Evolutionary conservation across 345 rosid species (phyloP).

Genomic region (Citrus inodora): DNA sequence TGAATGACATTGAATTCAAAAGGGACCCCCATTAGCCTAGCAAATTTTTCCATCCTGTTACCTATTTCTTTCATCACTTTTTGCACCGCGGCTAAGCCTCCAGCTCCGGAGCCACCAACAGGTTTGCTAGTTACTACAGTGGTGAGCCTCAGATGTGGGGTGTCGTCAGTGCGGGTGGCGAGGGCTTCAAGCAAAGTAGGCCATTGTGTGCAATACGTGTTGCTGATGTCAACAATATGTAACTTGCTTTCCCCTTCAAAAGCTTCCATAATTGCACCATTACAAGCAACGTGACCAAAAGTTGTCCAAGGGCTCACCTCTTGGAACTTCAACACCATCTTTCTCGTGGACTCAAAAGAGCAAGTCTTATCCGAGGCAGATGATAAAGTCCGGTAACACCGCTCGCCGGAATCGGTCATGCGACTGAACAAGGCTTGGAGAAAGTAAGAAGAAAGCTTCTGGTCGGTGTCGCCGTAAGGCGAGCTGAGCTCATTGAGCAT

Average conservation of each 20-base stretch:
- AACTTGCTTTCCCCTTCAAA: slow-evolving; percentile 74
- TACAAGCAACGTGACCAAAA: slow-evolving; percentile 93
- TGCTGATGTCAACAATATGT: slow-evolving; percentile 86
- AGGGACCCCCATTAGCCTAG: slow-evolving; percentile 97
- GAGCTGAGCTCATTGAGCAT: slow-evolving; percentile 84
- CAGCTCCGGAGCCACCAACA: slow-evolving; percentile 17
- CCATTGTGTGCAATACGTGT: slow-evolving; percentile 96
- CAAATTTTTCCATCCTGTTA: slow-evolving; percentile 85
- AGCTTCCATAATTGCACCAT: slow-evolving; percentile 93
- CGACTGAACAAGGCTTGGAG: slow-evolving; percentile 89
- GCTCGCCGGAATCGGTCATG: slow-evolving; percentile 73
- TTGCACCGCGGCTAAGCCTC: slow-evolving; percentile 42
- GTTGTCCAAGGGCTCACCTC: slow-evolving; percentile 98
- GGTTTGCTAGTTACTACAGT: slow-evolving; percentile 45
- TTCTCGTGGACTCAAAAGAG: slow-evolving; percentile 79
- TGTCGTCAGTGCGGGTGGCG: slow-evolving; percentile 90
- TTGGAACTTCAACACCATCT: slow-evolving; percentile 78
- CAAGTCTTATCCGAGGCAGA: slow-evolving; percentile 69
- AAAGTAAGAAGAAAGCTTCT: slow-evolving; percentile 78
- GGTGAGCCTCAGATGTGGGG: slow-evolving; percentile 80
- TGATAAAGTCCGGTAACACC: slow-evolving; percentile 55
- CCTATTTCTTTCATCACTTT: slow-evolving; percentile 92
- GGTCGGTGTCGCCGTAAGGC: slow-evolving; percentile 87
- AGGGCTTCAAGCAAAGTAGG: slow-evolving; percentile 94
- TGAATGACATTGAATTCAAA: slow-evolving; percentile 83